phyloP scores from a whole-genome alignment of 1,284 basidiomycete genomes.

The Heterobasidion irregulare region DNA sequence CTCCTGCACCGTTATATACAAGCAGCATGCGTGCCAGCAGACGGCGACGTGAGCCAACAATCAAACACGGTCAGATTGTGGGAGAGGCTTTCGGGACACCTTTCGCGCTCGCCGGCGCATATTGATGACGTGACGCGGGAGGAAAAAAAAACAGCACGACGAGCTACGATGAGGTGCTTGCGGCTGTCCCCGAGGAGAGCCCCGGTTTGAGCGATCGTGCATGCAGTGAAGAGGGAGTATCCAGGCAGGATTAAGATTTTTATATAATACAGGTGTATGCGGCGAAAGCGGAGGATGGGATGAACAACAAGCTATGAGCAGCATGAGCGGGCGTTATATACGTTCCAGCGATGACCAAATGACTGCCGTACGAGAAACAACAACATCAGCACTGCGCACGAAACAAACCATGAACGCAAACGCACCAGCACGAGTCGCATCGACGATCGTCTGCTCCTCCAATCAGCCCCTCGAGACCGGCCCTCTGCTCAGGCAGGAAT shows the following conservation, averaged over 20 bases:
- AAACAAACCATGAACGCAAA: not conserved
- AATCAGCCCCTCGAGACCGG: not conserved
- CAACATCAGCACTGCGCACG: no score
- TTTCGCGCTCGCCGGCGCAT: no score
- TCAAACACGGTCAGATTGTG: no score
- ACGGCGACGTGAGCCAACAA: no score
- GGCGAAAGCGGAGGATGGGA: not conserved
- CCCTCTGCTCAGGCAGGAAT: slow-evolving; percentile 39
- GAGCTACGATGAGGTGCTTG: no score
- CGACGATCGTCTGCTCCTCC: not conserved
- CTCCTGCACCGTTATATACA: no score
- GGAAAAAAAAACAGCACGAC: no score
- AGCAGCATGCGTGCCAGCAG: no score
- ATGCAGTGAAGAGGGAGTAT: not conserved
- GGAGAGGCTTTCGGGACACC: no score
- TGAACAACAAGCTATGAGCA: not conserved
- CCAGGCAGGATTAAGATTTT: not conserved
- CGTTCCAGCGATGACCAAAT: not conserved
- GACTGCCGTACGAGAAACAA: no score
- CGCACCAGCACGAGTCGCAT: not conserved
- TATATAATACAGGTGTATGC: not conserved
- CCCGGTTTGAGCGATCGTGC: not conserved
- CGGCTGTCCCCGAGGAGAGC: no score
- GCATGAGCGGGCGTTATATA: not conserved
- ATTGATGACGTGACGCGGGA: no score